Evolutionary conservation across 202 grass and related monocot species (phyloP), one percentile per base, ranked within the genome.

Genomic region (Schoenoplectus triqueter): DNA sequence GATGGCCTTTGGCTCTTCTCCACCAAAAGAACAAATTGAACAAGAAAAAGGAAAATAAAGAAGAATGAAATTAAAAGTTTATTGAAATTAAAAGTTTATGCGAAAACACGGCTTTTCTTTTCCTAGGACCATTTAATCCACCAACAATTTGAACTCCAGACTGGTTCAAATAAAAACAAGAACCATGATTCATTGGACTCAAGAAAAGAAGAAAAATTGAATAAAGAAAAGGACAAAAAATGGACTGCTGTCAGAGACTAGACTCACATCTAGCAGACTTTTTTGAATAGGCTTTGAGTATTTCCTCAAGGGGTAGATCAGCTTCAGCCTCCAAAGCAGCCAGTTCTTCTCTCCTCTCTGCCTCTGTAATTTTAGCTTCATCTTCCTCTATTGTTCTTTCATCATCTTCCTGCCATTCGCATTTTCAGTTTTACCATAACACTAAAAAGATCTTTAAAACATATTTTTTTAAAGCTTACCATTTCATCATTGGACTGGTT

Each of bases 281-380:
- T 86, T 86, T 84, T 11, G 20, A 41, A 54, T 99, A 94, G 84
- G 81, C 72, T 62, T 94, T 92, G 8, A 96, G 88, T 73, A 99
- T 75, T 60, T 89, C 90, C 86, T 92, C 92, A n/a, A 99, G 85
- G 80, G 93, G 92, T 75, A 99, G 80, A 84, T 96, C 92, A 86
- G 92, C 93, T 96, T 99, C 93, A 73, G 86, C 90, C 79, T 99
- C 77, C 82, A 96, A 94, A 88, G 89, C 92, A 82, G 80, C 84
- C 84, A 99, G 78, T 86, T 99, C 97, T 78, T 95, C 93, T 77
- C 80, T 92, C 66, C 90, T 83, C 74, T 99, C 93, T 69, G 87
- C 87, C 66, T 94, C 89, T 1, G 92, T 99, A 46, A 94, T 96
- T 87, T 90, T 90, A 89, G 90, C 97, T 90, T 99, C 97, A 87